Percentiles rank a stretch among this genome's conserved stretches.
These are phyloP conservation scores for Elsinoe perseae DNA, from an alignment of 2,329 filamentous ascomycete species.

Conservation along the genomic window DNA sequence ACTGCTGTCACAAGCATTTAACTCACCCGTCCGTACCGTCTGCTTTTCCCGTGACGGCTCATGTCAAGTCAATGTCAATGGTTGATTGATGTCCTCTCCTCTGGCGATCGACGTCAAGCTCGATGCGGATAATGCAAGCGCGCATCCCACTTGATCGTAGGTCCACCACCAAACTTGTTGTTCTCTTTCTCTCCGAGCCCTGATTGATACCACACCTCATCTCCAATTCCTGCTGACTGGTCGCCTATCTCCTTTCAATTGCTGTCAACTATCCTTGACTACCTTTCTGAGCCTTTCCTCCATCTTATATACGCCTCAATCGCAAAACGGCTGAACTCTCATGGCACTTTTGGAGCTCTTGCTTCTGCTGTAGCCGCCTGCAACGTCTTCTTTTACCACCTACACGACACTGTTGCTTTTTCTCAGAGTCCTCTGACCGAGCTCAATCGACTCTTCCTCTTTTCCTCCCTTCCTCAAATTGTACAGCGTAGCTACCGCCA, in stretches of 20 bases:
- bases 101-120: constrained; percentile 5
- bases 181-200: background rate
- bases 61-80: background rate
- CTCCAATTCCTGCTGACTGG: constrained; percentile 10
- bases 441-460: background rate
- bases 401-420: background rate
- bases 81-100: background rate
- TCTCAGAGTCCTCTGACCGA: background rate
- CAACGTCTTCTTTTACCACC: background rate
- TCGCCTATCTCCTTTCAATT: background rate
- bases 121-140: constrained; percentile 9
- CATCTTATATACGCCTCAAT: background rate
- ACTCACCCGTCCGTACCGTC: background rate
- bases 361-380: background rate
- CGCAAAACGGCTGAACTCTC: background rate
- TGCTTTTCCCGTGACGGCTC: constrained; percentile 1
- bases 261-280: background rate
- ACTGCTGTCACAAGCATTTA: background rate
- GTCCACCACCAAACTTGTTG: background rate
- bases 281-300: background rate
- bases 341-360: constrained; percentile 10
- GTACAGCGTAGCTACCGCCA: constrained; percentile 22
- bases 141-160: constrained; percentile 9
- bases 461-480: constrained; percentile 1
- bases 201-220: background rate